phyloP scores from a whole-genome alignment of 2,329 filamentous ascomycete genomes.

The Penicillium paneum region DNA sequence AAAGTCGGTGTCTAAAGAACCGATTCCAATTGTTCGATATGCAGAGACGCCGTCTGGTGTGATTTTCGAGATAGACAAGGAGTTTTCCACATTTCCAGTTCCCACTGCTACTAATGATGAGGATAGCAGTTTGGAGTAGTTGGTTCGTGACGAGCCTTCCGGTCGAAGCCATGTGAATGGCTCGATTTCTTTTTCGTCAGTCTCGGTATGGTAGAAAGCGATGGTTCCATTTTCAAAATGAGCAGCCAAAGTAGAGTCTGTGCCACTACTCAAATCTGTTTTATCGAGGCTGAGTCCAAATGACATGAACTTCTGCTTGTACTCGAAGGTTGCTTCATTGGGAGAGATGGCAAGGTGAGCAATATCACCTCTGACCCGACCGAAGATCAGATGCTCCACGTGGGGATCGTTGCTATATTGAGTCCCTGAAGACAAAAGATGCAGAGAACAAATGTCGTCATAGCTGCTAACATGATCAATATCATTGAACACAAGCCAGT shows the following conservation, averaged over 20 bases:
- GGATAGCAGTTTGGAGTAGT: constrained; percentile 54
- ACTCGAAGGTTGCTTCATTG: constrained; percentile 27
- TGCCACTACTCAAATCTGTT: constrained; percentile 45
- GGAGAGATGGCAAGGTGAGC: constrained; percentile 38
- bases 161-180: constrained; percentile 35
- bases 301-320: constrained; percentile 45
- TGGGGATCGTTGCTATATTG: constrained; percentile 36
- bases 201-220: constrained; percentile 46
- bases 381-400: constrained; percentile 51
- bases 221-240: constrained; percentile 50
- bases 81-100: constrained; percentile 42
- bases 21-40: constrained; percentile 39
- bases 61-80: constrained; percentile 52
- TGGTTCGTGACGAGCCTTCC: constrained; percentile 36
- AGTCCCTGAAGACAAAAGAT: constrained; percentile 46
- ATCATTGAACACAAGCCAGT: constrained; percentile 54
- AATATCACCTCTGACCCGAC: constrained; percentile 56
- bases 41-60: constrained; percentile 43
- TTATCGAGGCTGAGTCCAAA: constrained; percentile 46
- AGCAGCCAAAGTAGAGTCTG: constrained; percentile 49
- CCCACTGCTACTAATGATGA: constrained; percentile 52
- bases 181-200: constrained; percentile 31
- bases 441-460: constrained; percentile 59
- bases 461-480: constrained; percentile 50
- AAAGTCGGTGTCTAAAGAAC: constrained; percentile 31